phyloP scores from a whole-genome alignment of 371 early-diverging fungal species.

The Lichtheimia hyalospora region DNA sequence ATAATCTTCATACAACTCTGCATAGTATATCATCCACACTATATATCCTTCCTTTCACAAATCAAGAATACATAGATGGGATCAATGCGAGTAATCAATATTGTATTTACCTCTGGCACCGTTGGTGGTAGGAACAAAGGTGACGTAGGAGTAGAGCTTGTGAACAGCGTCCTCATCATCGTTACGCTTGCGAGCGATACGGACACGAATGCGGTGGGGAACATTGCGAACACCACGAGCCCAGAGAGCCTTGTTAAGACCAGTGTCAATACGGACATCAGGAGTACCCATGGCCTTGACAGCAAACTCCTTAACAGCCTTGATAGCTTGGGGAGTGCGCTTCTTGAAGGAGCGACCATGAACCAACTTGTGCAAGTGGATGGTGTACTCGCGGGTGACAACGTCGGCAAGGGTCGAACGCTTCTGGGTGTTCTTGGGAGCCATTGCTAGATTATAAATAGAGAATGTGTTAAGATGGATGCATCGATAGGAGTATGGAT shows the following conservation, averaged over 20 bases:
- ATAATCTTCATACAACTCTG: too few relatives aligned
- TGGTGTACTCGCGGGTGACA: conserved; percentile 94
- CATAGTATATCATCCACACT: neutral
- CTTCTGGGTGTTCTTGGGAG: conserved; percentile 50
- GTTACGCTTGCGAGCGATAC: conserved; percentile 91
- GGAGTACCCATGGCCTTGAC: conserved; percentile 87
- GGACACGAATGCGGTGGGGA: conserved; percentile 92
- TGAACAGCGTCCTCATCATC: conserved; percentile 93
- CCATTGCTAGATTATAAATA: conserved; percentile 44
- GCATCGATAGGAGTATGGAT: conserved; percentile 4
- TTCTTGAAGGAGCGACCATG: conserved; percentile 83
- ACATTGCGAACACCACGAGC: conserved; percentile 88
- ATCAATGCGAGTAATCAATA: neutral
- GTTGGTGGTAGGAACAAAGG: conserved; percentile 78
- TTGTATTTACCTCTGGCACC: conserved; percentile 74
- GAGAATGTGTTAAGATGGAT: conserved; percentile 4
- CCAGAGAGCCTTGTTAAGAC: conserved; percentile 88
- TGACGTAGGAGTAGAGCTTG: conserved; percentile 92
- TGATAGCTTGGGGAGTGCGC: conserved; percentile 93
- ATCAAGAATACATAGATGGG: neutral
- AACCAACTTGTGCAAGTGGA: conserved; percentile 93
- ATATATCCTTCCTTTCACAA: neutral
- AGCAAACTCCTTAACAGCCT: conserved; percentile 90
- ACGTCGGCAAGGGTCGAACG: conserved; percentile 69
- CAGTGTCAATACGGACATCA: conserved; percentile 82